Evolutionary conservation across 768 basidiomycete species (phyloP).

Genomic region (Trametes coccinea): DNA sequence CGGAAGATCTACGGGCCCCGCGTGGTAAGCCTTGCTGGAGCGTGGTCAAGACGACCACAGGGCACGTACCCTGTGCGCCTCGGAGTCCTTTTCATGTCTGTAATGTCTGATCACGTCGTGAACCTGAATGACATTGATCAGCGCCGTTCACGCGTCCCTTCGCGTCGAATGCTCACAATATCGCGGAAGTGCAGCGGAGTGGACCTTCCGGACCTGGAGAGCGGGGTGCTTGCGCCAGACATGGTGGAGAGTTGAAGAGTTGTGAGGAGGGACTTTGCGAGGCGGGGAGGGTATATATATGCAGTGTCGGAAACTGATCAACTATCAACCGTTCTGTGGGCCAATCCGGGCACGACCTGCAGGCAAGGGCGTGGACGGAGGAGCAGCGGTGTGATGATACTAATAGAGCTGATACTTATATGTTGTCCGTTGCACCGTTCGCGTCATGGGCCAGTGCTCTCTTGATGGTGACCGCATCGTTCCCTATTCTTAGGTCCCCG

Average conservation of each 20-base stretch:
- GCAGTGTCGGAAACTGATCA: background rate
- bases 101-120: conserved; percentile 65
- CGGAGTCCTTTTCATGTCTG: conserved; percentile 80
- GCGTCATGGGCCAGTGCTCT: background rate
- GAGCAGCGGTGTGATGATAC: background rate
- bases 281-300: conserved; percentile 3
- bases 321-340: background rate
- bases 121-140: conserved; percentile 49
- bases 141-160: background rate
- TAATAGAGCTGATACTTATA: too few relatives aligned
- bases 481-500: conserved; percentile 9
- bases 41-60: background rate
- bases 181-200: conserved; percentile 27
- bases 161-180: conserved; percentile 8
- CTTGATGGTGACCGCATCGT: conserved; percentile 11
- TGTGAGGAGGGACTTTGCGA: background rate
- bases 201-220: conserved; percentile 21
- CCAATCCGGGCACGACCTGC: background rate
- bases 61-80: conserved; percentile 73
- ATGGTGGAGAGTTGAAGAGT: conserved; percentile 16
- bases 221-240: conserved; percentile 25
- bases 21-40: background rate
- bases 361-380: conserved; percentile 6
- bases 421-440: background rate
- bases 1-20: conserved; percentile 64